Evolutionary conservation across 1,139 yeast genomes (phyloP), one percentile per base, ranked within the genome.

Genomic region (Ogataea hybrid): DNA sequence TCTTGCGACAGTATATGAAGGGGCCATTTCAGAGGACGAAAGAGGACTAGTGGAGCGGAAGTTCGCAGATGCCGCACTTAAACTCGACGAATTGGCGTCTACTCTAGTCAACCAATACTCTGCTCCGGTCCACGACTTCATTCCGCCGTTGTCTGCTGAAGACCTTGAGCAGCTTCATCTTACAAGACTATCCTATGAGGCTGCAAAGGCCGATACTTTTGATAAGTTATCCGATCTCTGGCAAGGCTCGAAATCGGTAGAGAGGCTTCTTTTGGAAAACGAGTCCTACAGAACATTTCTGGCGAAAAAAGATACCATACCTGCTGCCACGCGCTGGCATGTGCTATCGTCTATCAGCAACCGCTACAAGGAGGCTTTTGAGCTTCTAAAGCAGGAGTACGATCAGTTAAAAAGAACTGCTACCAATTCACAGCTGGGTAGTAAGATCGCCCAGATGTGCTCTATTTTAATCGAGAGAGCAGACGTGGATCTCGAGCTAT

Each of bases 401-500:
- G 53, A 56, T 15, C 43, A 60, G 9, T 37, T 52, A 5, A 53
- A 52, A 35, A 41, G 28, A 34, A 1, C 60, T 58, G 46, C 58
- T 50, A 15, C 34, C 12, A 39, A n/a, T 39, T 76, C 76, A 1
- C 50, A 62, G 0, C 48, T 70, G 18, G 63, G 59, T 32, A 25
- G 39, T 6, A 38, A 43, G 14, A 47, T 73, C 9, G 62, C 70
- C 7, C 73, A 71, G 44, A 49, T 75, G 2, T 63, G 77, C 48
- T 66, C 70, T 5, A 59, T 76, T 0, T 56, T 69, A 29, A 70
- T 76, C 20, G 78, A 74, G 29, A 59, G 81, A 41, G 70, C 79
- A 1, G 82, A 77, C 54, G 65, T 75, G 5, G 81, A 75, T 41
- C 52, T 75, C n/a, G 80, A 75, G 54, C 61, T 81, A 44, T 58